These are phyloP conservation scores for Suillus subalutaceus DNA, from an alignment of 768 basidiomycete species.

Conservation along the genomic window DNA sequence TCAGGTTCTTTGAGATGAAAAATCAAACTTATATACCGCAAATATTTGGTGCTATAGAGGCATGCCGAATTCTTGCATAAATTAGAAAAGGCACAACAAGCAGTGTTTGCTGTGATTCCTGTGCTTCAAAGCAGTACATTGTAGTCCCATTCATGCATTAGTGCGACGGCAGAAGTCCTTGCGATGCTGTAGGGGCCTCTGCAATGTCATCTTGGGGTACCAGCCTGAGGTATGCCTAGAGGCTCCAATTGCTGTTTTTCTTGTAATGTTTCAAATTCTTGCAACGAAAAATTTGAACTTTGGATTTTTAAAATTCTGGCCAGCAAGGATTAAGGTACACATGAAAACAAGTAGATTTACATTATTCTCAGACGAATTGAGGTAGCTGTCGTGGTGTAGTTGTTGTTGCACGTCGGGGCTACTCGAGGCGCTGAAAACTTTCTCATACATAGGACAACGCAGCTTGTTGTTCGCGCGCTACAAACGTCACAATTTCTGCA, in stretches of 20 bases:
- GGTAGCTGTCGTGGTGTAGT: not conserved
- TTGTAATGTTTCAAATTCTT: slow-evolving; percentile 6
- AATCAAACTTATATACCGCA: too few species aligned
- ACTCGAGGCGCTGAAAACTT: not conserved
- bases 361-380: not conserved
- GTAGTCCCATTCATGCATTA: too few species aligned
- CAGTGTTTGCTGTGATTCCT: too few species aligned
- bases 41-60: too few species aligned
- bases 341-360: not conserved
- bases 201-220: too few species aligned
- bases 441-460: not conserved
- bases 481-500: too few species aligned
- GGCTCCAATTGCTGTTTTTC: slow-evolving; percentile 2
- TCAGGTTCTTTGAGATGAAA: too few species aligned
- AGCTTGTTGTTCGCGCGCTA: too few species aligned
- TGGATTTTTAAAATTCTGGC: not conserved
- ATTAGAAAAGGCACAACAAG: too few species aligned
- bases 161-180: not conserved
- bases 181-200: not conserved
- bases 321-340: slow-evolving; percentile 4
- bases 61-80: too few species aligned
- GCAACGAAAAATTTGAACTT: not conserved
- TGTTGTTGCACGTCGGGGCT: not conserved
- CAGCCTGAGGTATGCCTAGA: not conserved
- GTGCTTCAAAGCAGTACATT: too few species aligned